Percentiles rank a stretch among this genome's conserved stretches.
phyloP scores from a whole-genome alignment of 2,329 filamentous ascomycete genomes.

The Apiospora pterosperma region DNA sequence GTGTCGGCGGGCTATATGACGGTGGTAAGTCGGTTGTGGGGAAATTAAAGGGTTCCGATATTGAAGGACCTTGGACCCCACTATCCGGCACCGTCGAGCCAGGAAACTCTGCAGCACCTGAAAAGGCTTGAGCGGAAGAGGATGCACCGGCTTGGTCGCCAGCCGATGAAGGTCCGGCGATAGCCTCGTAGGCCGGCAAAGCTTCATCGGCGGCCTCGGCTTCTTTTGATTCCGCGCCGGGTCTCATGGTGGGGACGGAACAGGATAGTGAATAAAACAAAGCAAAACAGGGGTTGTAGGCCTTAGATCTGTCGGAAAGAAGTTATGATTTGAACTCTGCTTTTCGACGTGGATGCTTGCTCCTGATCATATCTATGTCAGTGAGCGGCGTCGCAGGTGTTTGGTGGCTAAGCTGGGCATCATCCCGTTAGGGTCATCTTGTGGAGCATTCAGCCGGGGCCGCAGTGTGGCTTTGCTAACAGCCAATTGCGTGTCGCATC shows the following conservation, averaged over 20 bases:
- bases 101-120: too few relatives aligned
- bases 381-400: background rate
- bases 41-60: conserved; percentile 37
- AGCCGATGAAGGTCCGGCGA: background rate
- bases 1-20: conserved; percentile 19
- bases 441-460: background rate
- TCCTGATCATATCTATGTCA: background rate
- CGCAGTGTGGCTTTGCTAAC: background rate
- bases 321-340: background rate
- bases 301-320: background rate
- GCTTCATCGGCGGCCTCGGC: background rate
- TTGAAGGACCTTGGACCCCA: conserved; percentile 21
- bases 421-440: background rate
- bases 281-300: background rate
- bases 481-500: background rate
- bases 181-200: background rate
- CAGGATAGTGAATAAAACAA: background rate
- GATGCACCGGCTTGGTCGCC: background rate
- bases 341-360: background rate
- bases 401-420: background rate
- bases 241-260: background rate
- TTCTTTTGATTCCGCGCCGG: background rate
- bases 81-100: background rate
- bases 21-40: conserved; percentile 28
- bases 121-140: background rate